phyloP scores from a whole-genome alignment of 2,329 filamentous ascomycete species.

The Cercospora sp. region DNA sequence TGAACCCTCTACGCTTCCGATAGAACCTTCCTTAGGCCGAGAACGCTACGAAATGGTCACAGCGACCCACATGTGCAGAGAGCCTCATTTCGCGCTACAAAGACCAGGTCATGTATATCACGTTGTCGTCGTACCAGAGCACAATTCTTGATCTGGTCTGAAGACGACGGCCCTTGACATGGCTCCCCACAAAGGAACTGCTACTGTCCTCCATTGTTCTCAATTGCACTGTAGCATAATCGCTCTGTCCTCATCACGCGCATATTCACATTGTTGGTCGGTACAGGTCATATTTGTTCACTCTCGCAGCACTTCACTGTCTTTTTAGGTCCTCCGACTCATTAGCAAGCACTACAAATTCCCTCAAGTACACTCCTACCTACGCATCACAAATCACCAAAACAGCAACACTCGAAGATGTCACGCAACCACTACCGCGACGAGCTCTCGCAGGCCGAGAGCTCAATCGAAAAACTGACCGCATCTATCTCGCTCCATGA shows the following conservation, averaged over 20 bases:
- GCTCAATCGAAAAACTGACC: neutral
- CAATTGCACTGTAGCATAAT: neutral
- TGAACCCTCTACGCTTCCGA: neutral
- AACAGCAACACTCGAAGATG: neutral
- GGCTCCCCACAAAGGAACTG: neutral
- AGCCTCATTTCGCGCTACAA: neutral
- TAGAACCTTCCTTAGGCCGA: neutral
- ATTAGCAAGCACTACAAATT: neutral
- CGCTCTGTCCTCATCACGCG: neutral
- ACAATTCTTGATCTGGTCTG: neutral
- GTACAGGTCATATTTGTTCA: neutral
- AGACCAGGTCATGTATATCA: neutral
- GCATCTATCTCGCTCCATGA: neutral
- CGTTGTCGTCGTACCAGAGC: neutral
- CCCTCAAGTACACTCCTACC: neutral
- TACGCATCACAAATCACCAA: neutral
- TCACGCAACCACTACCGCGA: neutral
- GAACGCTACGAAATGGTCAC: neutral
- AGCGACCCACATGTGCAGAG: neutral
- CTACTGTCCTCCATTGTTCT: neutral
- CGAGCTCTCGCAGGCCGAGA: conserved; percentile 10
- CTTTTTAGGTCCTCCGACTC: neutral
- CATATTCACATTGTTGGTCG: neutral
- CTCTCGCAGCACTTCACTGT: neutral
- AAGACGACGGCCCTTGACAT: neutral